These are phyloP conservation scores for Trichosphaerium sp. DNA, from an alignment of 78 protist species.

Conservation along the genomic window DNA sequence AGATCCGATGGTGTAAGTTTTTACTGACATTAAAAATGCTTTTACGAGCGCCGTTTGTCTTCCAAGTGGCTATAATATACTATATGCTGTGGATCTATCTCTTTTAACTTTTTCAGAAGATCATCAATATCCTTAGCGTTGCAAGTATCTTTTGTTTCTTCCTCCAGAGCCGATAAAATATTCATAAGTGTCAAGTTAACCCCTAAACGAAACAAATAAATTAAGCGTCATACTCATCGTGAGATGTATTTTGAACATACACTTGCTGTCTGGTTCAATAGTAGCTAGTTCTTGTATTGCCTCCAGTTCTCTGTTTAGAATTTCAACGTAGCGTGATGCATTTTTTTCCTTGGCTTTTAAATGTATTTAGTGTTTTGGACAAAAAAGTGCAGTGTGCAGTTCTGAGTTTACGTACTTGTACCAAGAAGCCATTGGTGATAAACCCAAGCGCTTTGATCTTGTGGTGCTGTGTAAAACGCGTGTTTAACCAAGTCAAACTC, in stretches of 20 bases:
- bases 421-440: constrained; percentile 75
- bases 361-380: background rate
- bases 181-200: background rate
- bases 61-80: constrained; percentile 17
- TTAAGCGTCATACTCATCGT: background rate
- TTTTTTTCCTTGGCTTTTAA: background rate
- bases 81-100: constrained; percentile 19
- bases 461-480: constrained; percentile 83
- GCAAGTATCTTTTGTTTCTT: constrained; percentile 18
- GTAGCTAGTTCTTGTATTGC: constrained; percentile 18
- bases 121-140: constrained; percentile 1
- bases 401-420: constrained; percentile 7
- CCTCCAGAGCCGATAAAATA: constrained; percentile 9
- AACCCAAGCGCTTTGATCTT: constrained; percentile 84
- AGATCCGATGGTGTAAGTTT: too few species aligned
- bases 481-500: constrained; percentile 66
- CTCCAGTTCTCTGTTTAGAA: constrained; percentile 23
- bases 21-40: too few species aligned
- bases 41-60: too few species aligned
- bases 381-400: background rate
- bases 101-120: background rate
- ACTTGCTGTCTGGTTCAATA: constrained; percentile 55
- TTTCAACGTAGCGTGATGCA: constrained; percentile 5
- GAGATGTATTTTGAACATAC: constrained; percentile 7
- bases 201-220: background rate